Percentiles rank a stretch among this genome's conserved stretches.
Conservation (phyloP, 495 filamentous ascomycete species). For the Neurospora africana region DNA sequence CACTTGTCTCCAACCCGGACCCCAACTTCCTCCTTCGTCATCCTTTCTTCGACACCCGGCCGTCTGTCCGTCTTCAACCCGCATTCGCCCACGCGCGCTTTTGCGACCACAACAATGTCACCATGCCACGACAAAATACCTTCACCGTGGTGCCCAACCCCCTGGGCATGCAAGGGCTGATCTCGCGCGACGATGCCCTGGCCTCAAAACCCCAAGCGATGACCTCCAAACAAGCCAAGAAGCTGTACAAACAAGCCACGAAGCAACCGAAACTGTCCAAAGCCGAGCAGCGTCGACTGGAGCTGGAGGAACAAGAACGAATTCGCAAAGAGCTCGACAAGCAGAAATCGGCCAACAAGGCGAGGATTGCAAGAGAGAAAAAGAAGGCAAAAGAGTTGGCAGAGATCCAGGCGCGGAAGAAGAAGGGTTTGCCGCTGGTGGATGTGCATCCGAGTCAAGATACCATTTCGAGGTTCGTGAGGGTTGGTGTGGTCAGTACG, state of each 20-base stretch:
- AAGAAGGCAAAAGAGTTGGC: conserved; percentile 32
- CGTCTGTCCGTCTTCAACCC: background rate
- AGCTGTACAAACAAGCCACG: conserved; percentile 24
- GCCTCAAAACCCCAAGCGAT: conserved; percentile 17
- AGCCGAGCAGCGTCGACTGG: conserved; percentile 29
- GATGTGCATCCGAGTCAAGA: conserved; percentile 32
- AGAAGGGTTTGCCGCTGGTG: conserved; percentile 31
- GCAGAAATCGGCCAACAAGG: conserved; percentile 27
- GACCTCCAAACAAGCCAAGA: conserved; percentile 36
- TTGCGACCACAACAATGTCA: conserved; percentile 1
- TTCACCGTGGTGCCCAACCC: conserved; percentile 18
- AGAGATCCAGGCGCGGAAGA: conserved; percentile 26
- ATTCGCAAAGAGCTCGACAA: conserved; percentile 35
- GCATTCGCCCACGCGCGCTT: background rate
- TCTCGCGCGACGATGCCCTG: conserved; percentile 4
- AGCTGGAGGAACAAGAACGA: conserved; percentile 34
- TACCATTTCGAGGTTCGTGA: conserved; percentile 32
- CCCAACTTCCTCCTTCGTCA: background rate
- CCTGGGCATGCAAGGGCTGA: conserved; percentile 13
- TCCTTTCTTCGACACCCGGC: background rate
- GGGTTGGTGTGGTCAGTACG: conserved; percentile 12
- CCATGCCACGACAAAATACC: conserved; percentile 15
- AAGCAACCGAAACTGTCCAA: conserved; percentile 25
- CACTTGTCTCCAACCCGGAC: no score
- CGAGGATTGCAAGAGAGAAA: conserved; percentile 29